Base-by-base conservation (phyloP, 352 stramenopile species). In the Phytophthora pinifolia region DNA sequence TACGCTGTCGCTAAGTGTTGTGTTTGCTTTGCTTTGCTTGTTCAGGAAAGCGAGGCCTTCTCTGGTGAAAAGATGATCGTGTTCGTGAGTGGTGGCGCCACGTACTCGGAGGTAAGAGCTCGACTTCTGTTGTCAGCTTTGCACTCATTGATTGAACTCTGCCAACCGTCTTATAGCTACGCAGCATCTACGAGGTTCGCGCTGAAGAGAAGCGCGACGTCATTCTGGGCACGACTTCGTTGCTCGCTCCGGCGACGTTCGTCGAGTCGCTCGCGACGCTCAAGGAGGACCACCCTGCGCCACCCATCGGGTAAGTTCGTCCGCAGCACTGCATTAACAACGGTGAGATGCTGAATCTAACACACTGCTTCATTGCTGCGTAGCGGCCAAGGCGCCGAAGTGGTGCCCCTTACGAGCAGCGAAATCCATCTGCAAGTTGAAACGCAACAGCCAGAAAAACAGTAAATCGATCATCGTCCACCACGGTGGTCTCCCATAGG, bases 31-130 rank as follows among this genome's bases (percentile, higher is more conserved):
- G 32, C 15, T 27, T 7, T 13, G 25, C 7, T 44, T 53, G 8
- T 46, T n/a, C 46, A 89, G 67, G 75, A 84, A 10, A 83, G 71
- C 25, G 79, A 83, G 10, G 59, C 55, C 0, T 89, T 92, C 46
- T 67, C 58, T 2, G 84, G 86, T 25, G 89, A 94, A 47, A 95
- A 98, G 56, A 86, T 97, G 65, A 90, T 99, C 59, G 89, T 99
- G 6, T 98, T 98, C 49, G 82, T 98, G 30, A 86, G 86, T 15
- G 97, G 96, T 27, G 97, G 97, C 1, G 85, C 96, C 46, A 92
- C 90, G 15, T 98, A 97, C 66, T 94, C 88, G 0, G 96, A 99
- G 79, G 72, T 99, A 71, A 17, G n/a, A 17, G 2, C 25, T 25
- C 4, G 9, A 9, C 34, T 32, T 15, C 34, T 7, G 4, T 38